Evolutionary conservation across 164 flowering plant genomes (phyloP).

Genomic region (Berberis thunbergii): DNA sequence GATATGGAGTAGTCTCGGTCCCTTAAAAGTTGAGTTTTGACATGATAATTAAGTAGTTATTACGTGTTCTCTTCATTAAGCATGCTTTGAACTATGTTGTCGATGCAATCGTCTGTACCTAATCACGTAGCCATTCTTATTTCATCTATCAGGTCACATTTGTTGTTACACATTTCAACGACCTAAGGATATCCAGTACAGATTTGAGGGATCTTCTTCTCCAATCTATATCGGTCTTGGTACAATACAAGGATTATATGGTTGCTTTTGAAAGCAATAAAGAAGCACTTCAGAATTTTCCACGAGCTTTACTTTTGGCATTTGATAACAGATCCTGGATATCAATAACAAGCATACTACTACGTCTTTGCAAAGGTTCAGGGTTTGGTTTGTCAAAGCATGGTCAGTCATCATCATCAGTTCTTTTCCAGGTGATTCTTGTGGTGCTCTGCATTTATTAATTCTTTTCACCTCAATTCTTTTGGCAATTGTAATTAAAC

Average conservation of each 20-base stretch:
- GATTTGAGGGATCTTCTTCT: slow-evolving; percentile 90
- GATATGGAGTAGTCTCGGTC: no score
- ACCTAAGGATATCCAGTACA: slow-evolving; percentile 80
- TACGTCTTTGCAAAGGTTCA: slow-evolving; percentile 72
- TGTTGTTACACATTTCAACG: slow-evolving; percentile 87
- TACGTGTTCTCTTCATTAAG: no score
- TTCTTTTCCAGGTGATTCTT: slow-evolving; percentile 54
- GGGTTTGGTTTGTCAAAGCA: slow-evolving; percentile 77
- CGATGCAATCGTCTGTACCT: no score
- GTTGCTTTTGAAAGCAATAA: slow-evolving; percentile 72
- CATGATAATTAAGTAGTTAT: no score
- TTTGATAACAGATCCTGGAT: slow-evolving; percentile 94
- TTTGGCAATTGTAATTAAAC: not conserved
- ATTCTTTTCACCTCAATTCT: no score
- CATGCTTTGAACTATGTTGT: no score
- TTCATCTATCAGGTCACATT: slow-evolving; percentile 59
- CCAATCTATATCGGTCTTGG: slow-evolving; percentile 81
- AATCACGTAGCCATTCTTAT: not conserved
- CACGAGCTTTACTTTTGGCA: slow-evolving; percentile 70
- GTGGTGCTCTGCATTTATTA: not conserved
- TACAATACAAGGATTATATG: slow-evolving; percentile 76
- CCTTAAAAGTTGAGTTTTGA: no score
- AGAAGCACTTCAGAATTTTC: slow-evolving; percentile 61
- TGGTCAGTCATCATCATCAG: slow-evolving; percentile 72
- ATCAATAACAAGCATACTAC: slow-evolving; percentile 74